Conservation (phyloP, 148 eudicot species). For the Rhododendron henanense region DNA sequence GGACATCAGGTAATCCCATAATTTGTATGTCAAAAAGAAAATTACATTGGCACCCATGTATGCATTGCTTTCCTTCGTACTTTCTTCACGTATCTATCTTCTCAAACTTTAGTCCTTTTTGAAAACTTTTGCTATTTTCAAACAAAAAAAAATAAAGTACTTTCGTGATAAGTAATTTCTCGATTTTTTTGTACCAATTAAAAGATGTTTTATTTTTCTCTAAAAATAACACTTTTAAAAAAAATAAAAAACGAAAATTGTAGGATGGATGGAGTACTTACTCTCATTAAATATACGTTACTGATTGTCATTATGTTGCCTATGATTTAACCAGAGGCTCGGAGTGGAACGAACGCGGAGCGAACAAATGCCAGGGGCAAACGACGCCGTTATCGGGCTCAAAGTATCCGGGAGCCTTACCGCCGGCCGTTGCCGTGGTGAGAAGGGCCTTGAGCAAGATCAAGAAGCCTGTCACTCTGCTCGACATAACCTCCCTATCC, state of each 20-base stretch:
- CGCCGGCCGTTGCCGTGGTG: conserved; percentile 34
- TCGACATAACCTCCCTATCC: conserved; percentile 61
- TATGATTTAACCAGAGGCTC: conserved; percentile 37
- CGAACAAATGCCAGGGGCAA: conserved; percentile 48
- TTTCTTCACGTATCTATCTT: no score
- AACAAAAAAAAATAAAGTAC: neutral
- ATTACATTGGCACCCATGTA: no score
- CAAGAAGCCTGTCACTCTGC: conserved; percentile 48
- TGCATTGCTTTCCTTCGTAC: no score
- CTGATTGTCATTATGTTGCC: neutral
- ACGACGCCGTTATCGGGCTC: conserved; percentile 44
- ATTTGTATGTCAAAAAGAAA: no score
- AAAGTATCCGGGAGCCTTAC: conserved; percentile 49
- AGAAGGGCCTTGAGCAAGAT: conserved; percentile 50
- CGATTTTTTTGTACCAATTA: no score
- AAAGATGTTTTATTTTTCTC: neutral
- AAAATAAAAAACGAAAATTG: neutral
- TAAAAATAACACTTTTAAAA: no score
- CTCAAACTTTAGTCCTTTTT: no score
- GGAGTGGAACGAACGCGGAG: conserved; percentile 51
- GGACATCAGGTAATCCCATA: no score
- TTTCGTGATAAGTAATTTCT: neutral
- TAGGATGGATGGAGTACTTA: neutral
- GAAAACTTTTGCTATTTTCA: neutral
- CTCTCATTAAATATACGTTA: no score